These are phyloP conservation scores for Galerina marginata DNA, from an alignment of 768 basidiomycete species.

Conservation along the genomic window DNA sequence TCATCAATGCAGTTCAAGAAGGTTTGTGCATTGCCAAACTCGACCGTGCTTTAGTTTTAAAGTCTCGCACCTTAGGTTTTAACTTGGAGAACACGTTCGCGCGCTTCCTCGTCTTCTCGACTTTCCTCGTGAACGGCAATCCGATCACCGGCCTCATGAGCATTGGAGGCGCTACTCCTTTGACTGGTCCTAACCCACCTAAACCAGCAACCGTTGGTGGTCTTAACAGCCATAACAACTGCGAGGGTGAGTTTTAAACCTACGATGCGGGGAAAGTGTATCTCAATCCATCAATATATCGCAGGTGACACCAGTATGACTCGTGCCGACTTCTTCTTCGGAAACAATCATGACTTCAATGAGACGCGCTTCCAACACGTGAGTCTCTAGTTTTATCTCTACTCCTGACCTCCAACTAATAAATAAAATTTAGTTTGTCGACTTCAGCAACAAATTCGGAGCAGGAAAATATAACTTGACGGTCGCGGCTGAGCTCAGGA, in stretches of 20 bases:
- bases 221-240: constrained; percentile 28
- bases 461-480: constrained; percentile 28
- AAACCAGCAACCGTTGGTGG: constrained; percentile 29
- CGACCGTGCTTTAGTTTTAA: no score
- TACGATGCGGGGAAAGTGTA: neutral
- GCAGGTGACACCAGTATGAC: constrained; percentile 4
- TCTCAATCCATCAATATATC: neutral
- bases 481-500: constrained; percentile 26
- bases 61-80: neutral
- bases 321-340: constrained; percentile 25
- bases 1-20: constrained; percentile 22
- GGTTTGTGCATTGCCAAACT: neutral
- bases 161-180: constrained; percentile 26
- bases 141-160: constrained; percentile 26
- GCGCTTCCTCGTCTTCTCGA: constrained; percentile 1
- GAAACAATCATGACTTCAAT: constrained; percentile 30
- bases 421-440: constrained; percentile 15
- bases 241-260: constrained; percentile 20
- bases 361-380: constrained; percentile 28
- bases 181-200: constrained; percentile 27
- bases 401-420: neutral
- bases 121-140: constrained; percentile 29
- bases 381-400: neutral
- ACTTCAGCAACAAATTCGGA: constrained; percentile 27
- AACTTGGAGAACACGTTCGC: constrained; percentile 3